Evolutionary conservation across 2,329 filamentous ascomycete species (phyloP).

Genomic region (Alternaria ventricosa): DNA sequence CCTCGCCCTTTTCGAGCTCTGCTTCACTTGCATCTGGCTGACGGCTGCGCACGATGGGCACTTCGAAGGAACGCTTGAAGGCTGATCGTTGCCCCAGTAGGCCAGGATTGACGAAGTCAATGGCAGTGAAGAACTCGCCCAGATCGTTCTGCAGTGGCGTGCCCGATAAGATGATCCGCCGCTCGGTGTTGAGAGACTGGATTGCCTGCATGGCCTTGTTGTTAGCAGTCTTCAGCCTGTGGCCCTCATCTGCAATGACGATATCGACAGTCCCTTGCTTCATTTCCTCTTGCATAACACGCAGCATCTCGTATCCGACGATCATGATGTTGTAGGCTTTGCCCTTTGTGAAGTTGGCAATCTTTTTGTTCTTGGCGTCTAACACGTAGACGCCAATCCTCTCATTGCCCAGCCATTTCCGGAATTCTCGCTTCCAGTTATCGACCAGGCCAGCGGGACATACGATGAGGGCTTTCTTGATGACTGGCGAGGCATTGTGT

Average conservation of each 20-base stretch:
- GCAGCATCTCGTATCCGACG: slow-evolving; percentile 74
- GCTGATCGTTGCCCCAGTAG: slow-evolving; percentile 66
- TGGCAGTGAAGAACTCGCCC: slow-evolving; percentile 70
- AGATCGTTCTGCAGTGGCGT: slow-evolving; percentile 74
- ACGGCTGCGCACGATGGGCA: slow-evolving; percentile 67
- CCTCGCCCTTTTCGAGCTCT: slow-evolving; percentile 69
- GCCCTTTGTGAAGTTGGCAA: slow-evolving; percentile 73
- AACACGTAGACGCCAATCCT: slow-evolving; percentile 72
- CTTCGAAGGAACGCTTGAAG: slow-evolving; percentile 70
- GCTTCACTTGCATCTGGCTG: slow-evolving; percentile 68
- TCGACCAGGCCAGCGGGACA: slow-evolving; percentile 75
- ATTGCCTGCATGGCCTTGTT: slow-evolving; percentile 73
- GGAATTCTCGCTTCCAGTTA: slow-evolving; percentile 76
- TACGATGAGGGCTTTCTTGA: slow-evolving; percentile 75
- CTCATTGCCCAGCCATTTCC: slow-evolving; percentile 76
- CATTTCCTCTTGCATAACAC: slow-evolving; percentile 69
- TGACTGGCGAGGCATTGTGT: slow-evolving; percentile 63
- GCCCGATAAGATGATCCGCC: slow-evolving; percentile 69
- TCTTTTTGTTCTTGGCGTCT: slow-evolving; percentile 62
- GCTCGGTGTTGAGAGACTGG: slow-evolving; percentile 66
- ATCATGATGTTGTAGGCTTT: slow-evolving; percentile 74
- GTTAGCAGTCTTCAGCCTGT: slow-evolving; percentile 71
- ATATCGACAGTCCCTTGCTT: slow-evolving; percentile 71
- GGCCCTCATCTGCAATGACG: slow-evolving; percentile 73
- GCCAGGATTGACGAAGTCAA: slow-evolving; percentile 73